Base-by-base conservation (phyloP, 768 basidiomycete genomes). In the Trametes coccinea region DNA sequence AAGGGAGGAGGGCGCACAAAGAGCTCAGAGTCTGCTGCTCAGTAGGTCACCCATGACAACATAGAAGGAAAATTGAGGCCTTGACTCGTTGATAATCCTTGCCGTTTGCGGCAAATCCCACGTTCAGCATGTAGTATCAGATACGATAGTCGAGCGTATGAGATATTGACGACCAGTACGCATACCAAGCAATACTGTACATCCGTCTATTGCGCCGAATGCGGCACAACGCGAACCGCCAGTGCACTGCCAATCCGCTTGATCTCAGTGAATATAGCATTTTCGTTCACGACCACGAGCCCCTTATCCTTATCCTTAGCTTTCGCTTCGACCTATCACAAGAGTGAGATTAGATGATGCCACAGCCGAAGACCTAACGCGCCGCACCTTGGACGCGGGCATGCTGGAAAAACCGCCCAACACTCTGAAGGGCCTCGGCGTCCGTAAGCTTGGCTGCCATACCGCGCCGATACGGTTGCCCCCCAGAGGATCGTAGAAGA, bases 401-500 rank as follows among this genome's bases (percentile, higher is more conserved):
- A 73, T 74, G 57, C 86, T 85, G 0, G 91, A 93, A 74, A 89
- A 96, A 9, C 89, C 90, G 29, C 90, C 86, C 47, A 95, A 78
- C 6, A 93, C 92, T 62, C 90, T 85, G 79, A 95, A 93, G 4
- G 86, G 80, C 48, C 88, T 77, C 0, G 84, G 74, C 29, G 80
- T 76, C 58, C 81, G 82, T 37, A 92, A 74, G 13, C 78, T 79
- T 5, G 92, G 89, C 67, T 95, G 91, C 93, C 94, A 98, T 2
- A 97, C 87, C 0, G 82, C 87, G 5, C 92, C 95, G 53, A 95
- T 88, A 37, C 78, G 77, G 59, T 84, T 78, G 0, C 95, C 93
- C 11, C 97, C 97, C 37, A 86, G 80, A 0, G 83, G 77, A 65
- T 98, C 95, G 67, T 85, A 84, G 79, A 98, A 99, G 41, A 96